Conservation (phyloP, 371 early-diverging fungal genomes). For the Choanephora cucurbitarum region DNA sequence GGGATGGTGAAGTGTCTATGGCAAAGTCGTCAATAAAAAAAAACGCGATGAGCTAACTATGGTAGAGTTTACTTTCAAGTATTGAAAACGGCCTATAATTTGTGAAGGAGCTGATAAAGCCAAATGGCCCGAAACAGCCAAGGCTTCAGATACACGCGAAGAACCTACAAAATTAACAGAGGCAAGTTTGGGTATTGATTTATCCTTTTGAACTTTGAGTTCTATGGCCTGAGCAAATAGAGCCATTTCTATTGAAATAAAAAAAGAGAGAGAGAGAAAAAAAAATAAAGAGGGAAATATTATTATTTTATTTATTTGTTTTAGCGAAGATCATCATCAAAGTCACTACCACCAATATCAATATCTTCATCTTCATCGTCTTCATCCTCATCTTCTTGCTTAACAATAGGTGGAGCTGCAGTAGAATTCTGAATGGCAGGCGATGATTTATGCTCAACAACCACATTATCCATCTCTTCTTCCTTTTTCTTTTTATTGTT, state of each 20-base stretch:
- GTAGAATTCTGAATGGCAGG: not conserved
- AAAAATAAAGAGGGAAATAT: slow-evolving; percentile 1
- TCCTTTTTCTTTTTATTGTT: slow-evolving; percentile 7
- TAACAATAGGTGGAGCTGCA: not conserved
- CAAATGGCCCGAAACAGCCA: slow-evolving; percentile 49
- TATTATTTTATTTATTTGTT: slow-evolving; percentile 3
- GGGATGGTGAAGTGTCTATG: slow-evolving; percentile 56
- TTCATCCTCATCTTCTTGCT: slow-evolving; percentile 1
- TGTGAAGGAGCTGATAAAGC: slow-evolving; percentile 58
- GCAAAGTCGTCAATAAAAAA: not conserved
- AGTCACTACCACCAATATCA: slow-evolving; percentile 67
- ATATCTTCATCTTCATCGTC: slow-evolving; percentile 67
- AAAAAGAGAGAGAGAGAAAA: slow-evolving; percentile 3
- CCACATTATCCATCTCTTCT: slow-evolving; percentile 13
- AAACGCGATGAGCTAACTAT: not conserved
- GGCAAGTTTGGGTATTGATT: slow-evolving; percentile 36
- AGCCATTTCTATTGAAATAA: slow-evolving; percentile 30
- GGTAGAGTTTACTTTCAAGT: slow-evolving; percentile 43
- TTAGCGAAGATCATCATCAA: slow-evolving; percentile 56
- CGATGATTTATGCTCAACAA: slow-evolving; percentile 22
- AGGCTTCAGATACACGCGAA: slow-evolving; percentile 36
- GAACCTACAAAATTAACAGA: slow-evolving; percentile 51
- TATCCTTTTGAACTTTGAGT: slow-evolving; percentile 21
- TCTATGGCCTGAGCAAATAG: slow-evolving; percentile 42
- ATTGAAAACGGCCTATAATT: slow-evolving; percentile 63